Percentiles rank a stretch among this genome's conserved stretches.
Conservation (phyloP, 805 yeast genomes). For the Komagataella phaffii region DNA sequence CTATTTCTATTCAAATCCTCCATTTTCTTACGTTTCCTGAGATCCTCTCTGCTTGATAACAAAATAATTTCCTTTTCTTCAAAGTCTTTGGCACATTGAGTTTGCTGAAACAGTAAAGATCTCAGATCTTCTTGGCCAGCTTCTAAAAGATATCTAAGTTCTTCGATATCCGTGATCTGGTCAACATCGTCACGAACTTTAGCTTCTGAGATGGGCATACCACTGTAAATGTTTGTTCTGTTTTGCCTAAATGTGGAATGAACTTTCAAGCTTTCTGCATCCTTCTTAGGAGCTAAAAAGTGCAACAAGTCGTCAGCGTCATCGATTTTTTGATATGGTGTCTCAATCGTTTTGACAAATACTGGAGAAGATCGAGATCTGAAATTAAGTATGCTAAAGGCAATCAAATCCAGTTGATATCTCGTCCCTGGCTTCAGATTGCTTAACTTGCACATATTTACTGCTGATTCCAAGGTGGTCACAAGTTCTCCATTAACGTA, state of each 20-base stretch:
- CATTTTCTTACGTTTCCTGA: slow-evolving; percentile 23
- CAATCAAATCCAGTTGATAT: slow-evolving; percentile 29
- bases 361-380: slow-evolving; percentile 27
- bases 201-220: not conserved
- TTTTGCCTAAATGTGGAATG: slow-evolving; percentile 14
- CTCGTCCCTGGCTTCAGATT: slow-evolving; percentile 20
- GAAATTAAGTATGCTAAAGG: slow-evolving; percentile 23
- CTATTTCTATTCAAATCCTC: slow-evolving; percentile 27
- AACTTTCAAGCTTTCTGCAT: slow-evolving; percentile 15
- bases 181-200: slow-evolving; percentile 2
- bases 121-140: slow-evolving; percentile 27
- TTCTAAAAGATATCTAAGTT: slow-evolving; percentile 25
- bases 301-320: slow-evolving; percentile 24
- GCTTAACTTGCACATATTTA: slow-evolving; percentile 20
- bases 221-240: slow-evolving; percentile 5
- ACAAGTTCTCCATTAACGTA: slow-evolving; percentile 26
- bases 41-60: slow-evolving; percentile 19
- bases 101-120: slow-evolving; percentile 18
- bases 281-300: slow-evolving; percentile 18
- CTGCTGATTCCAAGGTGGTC: slow-evolving; percentile 18
- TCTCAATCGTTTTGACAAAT: slow-evolving; percentile 21
- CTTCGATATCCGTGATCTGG: slow-evolving; percentile 24
- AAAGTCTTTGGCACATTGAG: slow-evolving; percentile 19
- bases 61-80: slow-evolving; percentile 22
- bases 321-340: slow-evolving; percentile 13